Evolutionary conservation across 352 stramenopile species (phyloP).

Genomic region (Globisporangium barbulae): DNA sequence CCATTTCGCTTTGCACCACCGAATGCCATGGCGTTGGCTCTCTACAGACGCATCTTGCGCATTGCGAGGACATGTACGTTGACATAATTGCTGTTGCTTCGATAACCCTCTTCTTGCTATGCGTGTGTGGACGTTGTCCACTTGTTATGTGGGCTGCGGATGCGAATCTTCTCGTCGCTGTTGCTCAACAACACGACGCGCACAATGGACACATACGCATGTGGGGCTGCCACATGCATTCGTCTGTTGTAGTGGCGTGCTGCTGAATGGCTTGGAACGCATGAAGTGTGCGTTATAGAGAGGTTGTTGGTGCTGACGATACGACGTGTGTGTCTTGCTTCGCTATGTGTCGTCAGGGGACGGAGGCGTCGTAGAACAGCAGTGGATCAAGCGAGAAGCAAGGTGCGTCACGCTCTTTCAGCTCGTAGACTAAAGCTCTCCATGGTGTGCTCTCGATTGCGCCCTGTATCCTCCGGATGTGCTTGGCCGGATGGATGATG

Average conservation of each 20-base stretch:
- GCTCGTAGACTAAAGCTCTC: background rate
- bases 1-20: background rate
- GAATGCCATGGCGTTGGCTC: conserved; percentile 40
- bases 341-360: conserved; percentile 42
- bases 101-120: background rate
- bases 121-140: background rate
- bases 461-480: background rate
- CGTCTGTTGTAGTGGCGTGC: too few species aligned
- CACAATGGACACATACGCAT: background rate
- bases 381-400: conserved; percentile 67
- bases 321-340: background rate
- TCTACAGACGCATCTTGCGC: conserved; percentile 75
- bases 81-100: conserved; percentile 11
- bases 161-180: background rate
- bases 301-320: background rate
- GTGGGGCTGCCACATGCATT: background rate
- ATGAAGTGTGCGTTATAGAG: background rate
- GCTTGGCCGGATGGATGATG: background rate
- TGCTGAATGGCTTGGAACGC: too few species aligned
- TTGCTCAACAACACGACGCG: background rate
- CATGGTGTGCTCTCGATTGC: background rate
- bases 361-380: conserved; percentile 47
- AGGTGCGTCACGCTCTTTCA: conserved; percentile 27
- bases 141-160: background rate
- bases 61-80: conserved; percentile 67